These are phyloP conservation scores for Curvularia verruculosa DNA, from an alignment of 2,329 filamentous ascomycete genomes.

Conservation along the genomic window DNA sequence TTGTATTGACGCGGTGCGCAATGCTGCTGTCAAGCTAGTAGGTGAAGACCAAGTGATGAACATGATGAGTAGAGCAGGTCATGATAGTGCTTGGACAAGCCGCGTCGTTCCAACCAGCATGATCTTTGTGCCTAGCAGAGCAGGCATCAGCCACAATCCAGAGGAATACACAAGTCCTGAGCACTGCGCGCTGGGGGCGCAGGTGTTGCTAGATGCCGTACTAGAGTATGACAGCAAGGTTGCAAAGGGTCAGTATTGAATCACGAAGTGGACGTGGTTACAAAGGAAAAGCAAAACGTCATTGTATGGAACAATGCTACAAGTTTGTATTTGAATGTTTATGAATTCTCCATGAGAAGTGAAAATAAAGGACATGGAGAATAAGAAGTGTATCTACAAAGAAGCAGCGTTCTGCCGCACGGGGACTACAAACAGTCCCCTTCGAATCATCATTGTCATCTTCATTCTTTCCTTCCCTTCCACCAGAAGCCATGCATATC, in stretches of 20 bases:
- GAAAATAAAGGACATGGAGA: background rate
- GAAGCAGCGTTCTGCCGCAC: background rate
- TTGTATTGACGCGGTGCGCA: slow-evolving; percentile 31
- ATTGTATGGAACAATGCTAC: background rate
- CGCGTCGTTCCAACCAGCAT: slow-evolving; percentile 46
- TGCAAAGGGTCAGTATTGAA: background rate
- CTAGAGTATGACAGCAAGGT: background rate
- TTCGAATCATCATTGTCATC: background rate
- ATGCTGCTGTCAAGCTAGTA: slow-evolving; percentile 26
- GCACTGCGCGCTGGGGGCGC: slow-evolving; percentile 53
- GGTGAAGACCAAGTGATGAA: slow-evolving; percentile 31
- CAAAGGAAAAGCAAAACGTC: background rate
- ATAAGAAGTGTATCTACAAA: background rate
- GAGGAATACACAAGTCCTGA: slow-evolving; percentile 52
- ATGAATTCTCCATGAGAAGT: background rate
- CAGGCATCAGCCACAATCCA: slow-evolving; percentile 54
- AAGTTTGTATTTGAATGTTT: background rate
- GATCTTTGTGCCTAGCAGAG: slow-evolving; percentile 54
- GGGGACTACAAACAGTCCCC: background rate
- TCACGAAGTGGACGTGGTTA: background rate
- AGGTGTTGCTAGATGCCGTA: slow-evolving; percentile 53
- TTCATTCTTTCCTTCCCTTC: background rate
- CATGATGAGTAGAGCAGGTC: slow-evolving; percentile 36
- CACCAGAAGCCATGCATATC: background rate
- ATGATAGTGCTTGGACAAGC: slow-evolving; percentile 38